Base-by-base conservation (phyloP, 805 yeast species). In the Wickerhamomyces ciferrii region DNA sequence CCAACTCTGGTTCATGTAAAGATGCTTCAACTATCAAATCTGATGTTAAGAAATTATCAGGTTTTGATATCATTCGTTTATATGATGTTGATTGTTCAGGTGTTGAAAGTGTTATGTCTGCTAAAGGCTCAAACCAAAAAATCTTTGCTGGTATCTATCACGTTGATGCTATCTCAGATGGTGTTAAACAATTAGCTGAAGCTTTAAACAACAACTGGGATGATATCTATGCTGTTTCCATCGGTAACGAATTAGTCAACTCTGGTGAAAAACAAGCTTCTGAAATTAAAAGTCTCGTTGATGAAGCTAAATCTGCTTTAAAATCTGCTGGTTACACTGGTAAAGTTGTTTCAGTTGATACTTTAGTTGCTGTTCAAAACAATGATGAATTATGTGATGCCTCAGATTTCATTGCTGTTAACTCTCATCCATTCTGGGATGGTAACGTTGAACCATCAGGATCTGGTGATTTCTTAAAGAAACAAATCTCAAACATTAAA, bases 201-300 rank as follows among this genome's bases (percentile, higher is more conserved):
- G 83, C 82, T 29, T 76, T 81, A 24, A 58, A 61, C 19, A 49
- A 62, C 18, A 61, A 83, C 32, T 81, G 86, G 84, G 63, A 64
- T 54, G 81, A 77, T 9, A 73, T 82, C 43, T 71, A 78, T 54
- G 74, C 87, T 15, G 78, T 82, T 46, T 61, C 83, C 23, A 71
- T 82, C 49, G 87, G 87, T 50, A 82, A 82, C 58, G 88, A 82
- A 60, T 66, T 78, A 67, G 81, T 82, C 34, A 80, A 82, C 57
- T 53, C 68, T 39, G 83, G 83, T 43, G 54, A 62, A 5, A 72
- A 74, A 42, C 58, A 76, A 11, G 76, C 74, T 3, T 57, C 71
- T 3, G 68, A 77, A 39, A 78, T 82, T 40, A 60, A 65, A 2
- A 48, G 63, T 38, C 83, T 83, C 15, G 70, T 82, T 25, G 51